Evolutionary conservation across 495 filamentous ascomycete species (phyloP), one percentile per base, ranked within the genome.

Genomic region (Filosporella fistucella): DNA sequence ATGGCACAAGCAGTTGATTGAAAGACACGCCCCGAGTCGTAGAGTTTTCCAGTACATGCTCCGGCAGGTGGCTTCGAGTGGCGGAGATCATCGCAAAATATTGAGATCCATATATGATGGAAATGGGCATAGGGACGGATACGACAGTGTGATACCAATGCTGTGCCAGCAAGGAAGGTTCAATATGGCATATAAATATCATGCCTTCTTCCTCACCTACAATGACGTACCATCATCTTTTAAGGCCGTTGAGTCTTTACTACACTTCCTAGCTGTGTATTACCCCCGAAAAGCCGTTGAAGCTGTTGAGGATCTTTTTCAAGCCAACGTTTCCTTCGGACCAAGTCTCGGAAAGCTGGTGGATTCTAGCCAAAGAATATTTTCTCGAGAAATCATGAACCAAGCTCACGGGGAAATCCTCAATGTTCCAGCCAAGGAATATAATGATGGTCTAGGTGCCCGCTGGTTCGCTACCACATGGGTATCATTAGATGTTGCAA

Each of bases 391-490:
- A 28, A 49, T 62, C 30, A 51, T 56, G 52, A 56, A 59, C 35
- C 42, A 54, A 7, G 26, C 52, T 24, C 52, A 59, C 37, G 56
- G 48, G 1, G 23, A 49, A 35, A 45, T 44, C 12, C 48, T 52
- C 29, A 42, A 56, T 30, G 42, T 61, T 9, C 10, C 24, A 17
- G 51, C 26, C 34, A 63, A 55, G 38, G 49, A 38, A 7, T 69
- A 81, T 49, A 77, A 72, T 52, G 86, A 90, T 59, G 63, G 68
- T 2, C 70, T 89, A 38, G 84, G 82, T 14, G 84, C 87, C 13
- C 73, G 82, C 45, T 68, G 86, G 53, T 84, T 91, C 53, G 86
- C 86, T 4, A 90, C 86, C 14, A 75, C 64, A 17, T 75, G 82
- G 47, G 70, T 89, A 23, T 74, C 75, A 3, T 63, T 91, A 14